Base-by-base conservation (phyloP, 345 rosid genomes). In the Populus pruinosa region DNA sequence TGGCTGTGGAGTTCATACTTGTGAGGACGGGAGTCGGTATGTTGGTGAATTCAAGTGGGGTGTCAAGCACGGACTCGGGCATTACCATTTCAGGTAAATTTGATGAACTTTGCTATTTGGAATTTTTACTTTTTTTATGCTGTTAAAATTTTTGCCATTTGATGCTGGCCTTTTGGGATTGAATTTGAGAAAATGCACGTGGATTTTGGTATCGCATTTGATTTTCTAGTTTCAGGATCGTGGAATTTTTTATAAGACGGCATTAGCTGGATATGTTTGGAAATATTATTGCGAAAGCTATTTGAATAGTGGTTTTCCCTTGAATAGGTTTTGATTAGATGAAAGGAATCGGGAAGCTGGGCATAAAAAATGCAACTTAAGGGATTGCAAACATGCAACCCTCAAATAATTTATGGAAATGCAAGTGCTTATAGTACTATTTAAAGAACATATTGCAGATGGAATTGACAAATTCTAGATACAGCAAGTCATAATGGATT, bases 31-130 rank as follows among this genome's bases (percentile, higher is more conserved):
- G 11, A 93, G 99, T 68, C 87, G 96, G 0, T 96, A 86, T 85
- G 96, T 93, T 72, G 99, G 99, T 5, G 94, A 96, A 76, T 96
- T 96, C 83, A 91, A 92, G 82, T 90, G 97, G 96, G 98, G 98
- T 3, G 92, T 96, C 82, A 95, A 95, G 88, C 99, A 95, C 68
- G 99, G 99, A 10, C 91, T 91, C 44, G 98, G 98, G 47, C 98
- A 90, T 71, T 96, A 93, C 82, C 96, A 96, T 83, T 93, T 92
- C 92, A 92, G 99, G 98, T 94, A 83, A 65, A 50, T 71, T 29
- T 3, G 8, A 65, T 16, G 21, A 71, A 1, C 63, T 69, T 18
- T 53, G 38, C 1, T 12, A 25, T 29, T 17, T 23, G 41, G 16
- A 5, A 13, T 50, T 29, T 50, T 18, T n/a, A 67, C 36, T 16